A percentile compares a stretch with the other conserved stretches of the same genome.
Conservation (phyloP, 1,284 basidiomycete genomes). For the Ustilago cynodontis region DNA sequence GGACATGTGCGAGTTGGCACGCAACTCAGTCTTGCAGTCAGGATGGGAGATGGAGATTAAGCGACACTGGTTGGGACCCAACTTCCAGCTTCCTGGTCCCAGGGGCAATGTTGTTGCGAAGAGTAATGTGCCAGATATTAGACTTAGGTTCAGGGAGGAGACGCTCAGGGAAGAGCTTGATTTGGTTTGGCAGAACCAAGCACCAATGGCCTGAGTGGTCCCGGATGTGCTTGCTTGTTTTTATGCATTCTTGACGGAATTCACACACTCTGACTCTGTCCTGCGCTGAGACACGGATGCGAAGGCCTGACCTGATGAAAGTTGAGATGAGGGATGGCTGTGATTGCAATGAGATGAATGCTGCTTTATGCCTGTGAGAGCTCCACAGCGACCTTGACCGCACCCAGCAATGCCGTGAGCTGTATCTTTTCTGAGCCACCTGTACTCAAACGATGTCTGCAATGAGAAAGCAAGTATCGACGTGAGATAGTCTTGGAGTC, state of each 20-base stretch:
- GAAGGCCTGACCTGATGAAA: too few species aligned
- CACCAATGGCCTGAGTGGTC: conserved; percentile 11
- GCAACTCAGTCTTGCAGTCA: conserved; percentile 94
- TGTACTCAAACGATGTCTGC: conserved; percentile 89
- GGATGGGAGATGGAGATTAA: conserved; percentile 99
- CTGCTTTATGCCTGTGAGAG: conserved; percentile 62
- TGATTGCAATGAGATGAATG: not conserved
- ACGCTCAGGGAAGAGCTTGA: conserved; percentile 83
- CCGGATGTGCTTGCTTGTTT: not conserved
- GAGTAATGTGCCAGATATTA: conserved; percentile 93
- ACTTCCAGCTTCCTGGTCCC: conserved; percentile 79
- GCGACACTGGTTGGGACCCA: conserved; percentile 81
- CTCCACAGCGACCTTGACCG: conserved; percentile 93
- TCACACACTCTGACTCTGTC: not conserved
- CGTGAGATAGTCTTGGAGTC: not conserved
- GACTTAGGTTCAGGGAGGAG: conserved; percentile 87
- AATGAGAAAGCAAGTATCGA: not conserved
- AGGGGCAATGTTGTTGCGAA: conserved; percentile 64
- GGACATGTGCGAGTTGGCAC: conserved; percentile 85
- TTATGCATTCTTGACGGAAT: not conserved
- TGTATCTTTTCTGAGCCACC: conserved; percentile 96
- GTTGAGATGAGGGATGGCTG: too few species aligned
- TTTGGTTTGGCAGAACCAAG: conserved; percentile 53
- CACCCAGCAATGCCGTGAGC: conserved; percentile 87
- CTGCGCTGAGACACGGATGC: not conserved